These are phyloP conservation scores for Cynara cardunculus DNA, from an alignment of 129 eudicot species.

Conservation along the genomic window DNA sequence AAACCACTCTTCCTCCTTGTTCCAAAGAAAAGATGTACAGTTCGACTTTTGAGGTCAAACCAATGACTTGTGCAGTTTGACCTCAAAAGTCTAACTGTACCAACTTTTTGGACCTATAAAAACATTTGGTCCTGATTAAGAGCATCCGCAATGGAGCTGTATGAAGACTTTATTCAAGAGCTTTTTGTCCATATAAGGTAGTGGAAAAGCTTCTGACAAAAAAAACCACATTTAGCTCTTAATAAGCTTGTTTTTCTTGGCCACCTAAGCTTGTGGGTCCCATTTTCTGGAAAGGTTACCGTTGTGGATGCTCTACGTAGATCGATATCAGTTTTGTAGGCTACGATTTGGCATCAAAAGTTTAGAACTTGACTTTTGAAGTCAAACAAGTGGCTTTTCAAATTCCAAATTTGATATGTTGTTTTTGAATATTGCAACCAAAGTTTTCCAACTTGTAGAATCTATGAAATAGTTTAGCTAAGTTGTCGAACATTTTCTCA, in stretches of 20 bases:
- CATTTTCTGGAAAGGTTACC: background rate
- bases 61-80: background rate
- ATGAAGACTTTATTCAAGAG: no score
- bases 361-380: background rate
- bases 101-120: background rate
- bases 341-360: background rate
- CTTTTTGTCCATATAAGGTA: no score
- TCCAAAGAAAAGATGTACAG: background rate
- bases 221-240: no score
- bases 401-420: background rate
- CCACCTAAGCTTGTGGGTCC: background rate
- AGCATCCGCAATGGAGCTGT: background rate
- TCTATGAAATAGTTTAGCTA: background rate
- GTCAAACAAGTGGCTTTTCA: background rate
- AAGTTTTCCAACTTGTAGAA: background rate
- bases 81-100: background rate
- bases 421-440: background rate
- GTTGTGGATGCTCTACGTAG: background rate
- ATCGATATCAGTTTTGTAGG: background rate
- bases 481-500: background rate
- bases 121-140: background rate
- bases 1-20: background rate
- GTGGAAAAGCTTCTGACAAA: no score
- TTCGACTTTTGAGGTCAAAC: conserved; percentile 4
- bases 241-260: no score